Conservation (phyloP, 75 land plant species). For the Cunninghamia lanceolata region DNA sequence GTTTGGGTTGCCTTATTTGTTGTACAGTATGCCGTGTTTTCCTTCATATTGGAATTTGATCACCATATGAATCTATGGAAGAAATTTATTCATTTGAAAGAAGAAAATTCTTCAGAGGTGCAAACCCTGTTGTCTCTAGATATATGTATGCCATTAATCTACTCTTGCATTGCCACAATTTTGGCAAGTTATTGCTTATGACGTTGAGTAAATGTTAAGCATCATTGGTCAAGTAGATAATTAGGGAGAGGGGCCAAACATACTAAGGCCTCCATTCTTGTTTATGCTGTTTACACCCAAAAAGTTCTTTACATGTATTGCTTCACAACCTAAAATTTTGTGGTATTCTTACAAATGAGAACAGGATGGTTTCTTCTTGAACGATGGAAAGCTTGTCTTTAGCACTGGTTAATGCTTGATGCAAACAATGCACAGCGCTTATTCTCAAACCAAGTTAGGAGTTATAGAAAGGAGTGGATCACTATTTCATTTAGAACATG, state of each 20-base stretch:
- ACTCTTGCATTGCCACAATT: neutral
- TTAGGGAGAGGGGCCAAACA: neutral
- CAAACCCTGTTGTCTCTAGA: neutral
- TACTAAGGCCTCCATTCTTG: neutral
- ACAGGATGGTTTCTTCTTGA: neutral
- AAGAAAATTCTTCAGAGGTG: neutral
- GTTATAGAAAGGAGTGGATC: no score
- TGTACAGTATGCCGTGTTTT: neutral
- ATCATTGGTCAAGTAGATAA: neutral
- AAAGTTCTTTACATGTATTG: neutral
- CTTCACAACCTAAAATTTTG: neutral
- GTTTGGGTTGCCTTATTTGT: neutral
- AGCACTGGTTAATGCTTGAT: neutral
- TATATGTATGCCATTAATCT: neutral
- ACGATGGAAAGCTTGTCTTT: neutral
- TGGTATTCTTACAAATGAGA: no score
- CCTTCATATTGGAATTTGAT: no score
- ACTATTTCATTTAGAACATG: no score
- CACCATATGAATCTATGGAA: neutral
- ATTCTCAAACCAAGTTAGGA: neutral
- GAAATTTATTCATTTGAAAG: neutral
- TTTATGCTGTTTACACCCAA: neutral
- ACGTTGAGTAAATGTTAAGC: neutral
- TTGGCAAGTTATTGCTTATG: neutral
- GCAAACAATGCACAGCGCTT: neutral